Conservation (phyloP, 2,329 filamentous ascomycete genomes). For the Colletotrichum tropicale region DNA sequence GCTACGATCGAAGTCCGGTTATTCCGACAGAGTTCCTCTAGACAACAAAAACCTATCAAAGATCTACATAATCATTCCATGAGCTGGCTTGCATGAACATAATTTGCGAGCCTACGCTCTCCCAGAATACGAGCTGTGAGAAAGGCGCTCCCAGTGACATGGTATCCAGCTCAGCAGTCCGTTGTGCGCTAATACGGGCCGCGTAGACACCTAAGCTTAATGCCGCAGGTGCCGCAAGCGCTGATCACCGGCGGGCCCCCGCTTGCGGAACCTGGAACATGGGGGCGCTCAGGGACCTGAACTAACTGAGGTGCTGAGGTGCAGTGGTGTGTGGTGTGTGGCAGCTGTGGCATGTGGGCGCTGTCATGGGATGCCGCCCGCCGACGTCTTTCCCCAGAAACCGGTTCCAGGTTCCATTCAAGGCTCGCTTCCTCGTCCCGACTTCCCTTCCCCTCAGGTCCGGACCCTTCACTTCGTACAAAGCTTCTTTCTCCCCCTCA, state of each 20-base stretch:
- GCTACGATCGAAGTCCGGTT: not conserved
- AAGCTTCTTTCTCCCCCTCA: not conserved
- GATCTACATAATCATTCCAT: not conserved
- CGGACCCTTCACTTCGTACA: not conserved
- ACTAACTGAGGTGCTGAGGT: not conserved
- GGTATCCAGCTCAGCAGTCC: not conserved
- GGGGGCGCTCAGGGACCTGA: not conserved
- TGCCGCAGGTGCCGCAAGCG: not conserved
- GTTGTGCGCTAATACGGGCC: not conserved
- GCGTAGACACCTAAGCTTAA: not conserved
- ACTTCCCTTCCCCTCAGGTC: not conserved
- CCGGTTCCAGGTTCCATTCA: not conserved
- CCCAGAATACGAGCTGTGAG: not conserved
- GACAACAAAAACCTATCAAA: not conserved
- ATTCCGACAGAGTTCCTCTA: not conserved
- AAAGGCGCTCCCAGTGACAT: not conserved
- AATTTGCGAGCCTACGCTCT: not conserved
- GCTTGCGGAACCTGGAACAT: conserved; percentile 6
- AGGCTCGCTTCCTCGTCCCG: conserved; percentile 7
- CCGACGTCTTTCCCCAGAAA: not conserved
- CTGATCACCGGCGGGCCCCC: not conserved
- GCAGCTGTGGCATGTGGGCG: not conserved
- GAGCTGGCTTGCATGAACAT: not conserved
- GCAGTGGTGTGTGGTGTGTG: not conserved
- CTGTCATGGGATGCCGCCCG: not conserved